Conservation (phyloP, 495 filamentous ascomycete species). For the Ascobolus immersus region DNA sequence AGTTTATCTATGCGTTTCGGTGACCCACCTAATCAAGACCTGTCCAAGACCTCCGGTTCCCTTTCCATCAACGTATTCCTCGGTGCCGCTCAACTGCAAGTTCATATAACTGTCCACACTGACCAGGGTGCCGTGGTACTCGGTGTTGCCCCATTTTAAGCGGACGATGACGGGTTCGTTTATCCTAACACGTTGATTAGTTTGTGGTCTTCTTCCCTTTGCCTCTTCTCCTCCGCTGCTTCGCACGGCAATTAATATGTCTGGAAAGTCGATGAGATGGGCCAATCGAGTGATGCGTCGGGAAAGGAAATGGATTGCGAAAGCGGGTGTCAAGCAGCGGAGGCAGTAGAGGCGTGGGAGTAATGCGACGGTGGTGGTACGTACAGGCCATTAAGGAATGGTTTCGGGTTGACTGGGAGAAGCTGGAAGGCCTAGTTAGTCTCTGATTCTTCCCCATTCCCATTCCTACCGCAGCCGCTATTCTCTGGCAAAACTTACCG, state of each 20-base stretch:
- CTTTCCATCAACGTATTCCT: conserved; percentile 80
- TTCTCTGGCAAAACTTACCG: too few relatives aligned
- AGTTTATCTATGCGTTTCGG: not conserved
- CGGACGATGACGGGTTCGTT: conserved; percentile 72
- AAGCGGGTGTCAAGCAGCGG: too few relatives aligned
- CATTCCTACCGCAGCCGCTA: too few relatives aligned
- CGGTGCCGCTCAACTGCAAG: conserved; percentile 64
- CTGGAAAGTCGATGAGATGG: not conserved
- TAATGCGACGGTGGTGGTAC: conserved; percentile 16
- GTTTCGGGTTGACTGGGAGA: conserved; percentile 72
- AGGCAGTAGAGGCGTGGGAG: too few relatives aligned
- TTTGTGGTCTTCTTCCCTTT: conserved; percentile 1
- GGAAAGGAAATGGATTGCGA: conserved; percentile 8
- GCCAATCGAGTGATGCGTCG: too few relatives aligned
- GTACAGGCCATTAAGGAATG: conserved; percentile 68
- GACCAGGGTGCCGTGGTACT: conserved; percentile 81
- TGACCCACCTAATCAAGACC: conserved; percentile 61
- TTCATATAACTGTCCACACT: conserved; percentile 98
- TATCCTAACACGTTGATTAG: too few relatives aligned
- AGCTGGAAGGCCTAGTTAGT: conserved; percentile 23
- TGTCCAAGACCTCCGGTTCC: conserved; percentile 59
- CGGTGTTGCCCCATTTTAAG: conserved; percentile 91
- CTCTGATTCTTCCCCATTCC: too few relatives aligned
- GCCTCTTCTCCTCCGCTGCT: conserved; percentile 1
- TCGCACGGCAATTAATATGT: not conserved